Evolutionary conservation across 1,139 yeast species (phyloP), one percentile per base, ranked within the genome.

Genomic region (Yamadazyma conglobata): DNA sequence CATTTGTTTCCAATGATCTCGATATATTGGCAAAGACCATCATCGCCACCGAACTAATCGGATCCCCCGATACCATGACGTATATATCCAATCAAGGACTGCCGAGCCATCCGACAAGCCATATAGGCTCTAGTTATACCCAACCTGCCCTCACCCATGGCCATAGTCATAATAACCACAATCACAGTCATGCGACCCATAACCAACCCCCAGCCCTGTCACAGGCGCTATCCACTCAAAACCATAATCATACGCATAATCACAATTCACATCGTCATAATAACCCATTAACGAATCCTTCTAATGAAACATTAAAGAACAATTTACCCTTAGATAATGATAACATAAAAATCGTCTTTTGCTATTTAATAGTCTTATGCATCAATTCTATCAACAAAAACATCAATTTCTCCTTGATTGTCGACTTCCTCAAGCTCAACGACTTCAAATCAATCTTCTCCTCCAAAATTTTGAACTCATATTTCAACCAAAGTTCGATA

Each of bases 41-140:
- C 18, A 53, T 74, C n/a, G 67, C 79, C 1, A 59, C 73, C 24
- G 73, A 67, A 31, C 47, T 74, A 28, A 65, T 73, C 10, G 77
- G 79, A 2, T 35, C 40, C 6, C 31, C 33, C 6, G 34, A 32
- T 25, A 24, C 31, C 5, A 23, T 35, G 18, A 39, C 42, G 4
- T 32, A 28, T 18, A 33, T 37, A 8, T 19, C 33, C 15, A 35
- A 25, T 16, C 24, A 16, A 11, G 22, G 13, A 18, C 15, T 4
- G 22, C 10, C 6, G 4, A 6, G 9, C 11, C 14, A 10, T 22
- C 10, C 8, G 8, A 22, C 15, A 22, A 8, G 15, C 14, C 24
- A 22, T 12, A 5, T n/a, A 6, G 7, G n/a, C 11, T 15, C n/a
- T n/a, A n/a, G n/a, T n/a, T n/a, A n/a, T n/a, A n/a, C n/a, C n/a